Evolutionary conservation across 495 filamentous ascomycete genomes (phyloP).

Genomic region (Emericellopsis terricola): DNA sequence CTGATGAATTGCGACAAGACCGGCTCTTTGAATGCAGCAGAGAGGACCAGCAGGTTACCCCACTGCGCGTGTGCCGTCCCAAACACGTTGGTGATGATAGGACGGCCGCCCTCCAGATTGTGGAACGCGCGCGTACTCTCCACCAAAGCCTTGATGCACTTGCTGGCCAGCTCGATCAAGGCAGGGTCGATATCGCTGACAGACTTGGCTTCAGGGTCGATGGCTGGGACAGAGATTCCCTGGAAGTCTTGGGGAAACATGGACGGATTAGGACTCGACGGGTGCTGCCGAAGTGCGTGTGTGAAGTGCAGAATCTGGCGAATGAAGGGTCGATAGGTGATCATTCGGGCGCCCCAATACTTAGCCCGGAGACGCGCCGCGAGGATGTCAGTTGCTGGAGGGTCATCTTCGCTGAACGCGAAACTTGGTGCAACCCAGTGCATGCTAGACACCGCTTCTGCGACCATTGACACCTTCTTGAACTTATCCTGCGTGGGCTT

Average conservation of each 20-base stretch:
- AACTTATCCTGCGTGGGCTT: not conserved
- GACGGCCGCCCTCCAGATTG: constrained; percentile 40
- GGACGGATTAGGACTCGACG: constrained; percentile 3
- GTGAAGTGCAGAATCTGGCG: constrained; percentile 38
- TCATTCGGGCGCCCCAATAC: constrained; percentile 81
- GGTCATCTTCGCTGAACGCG: constrained; percentile 48
- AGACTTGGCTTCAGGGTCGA: constrained; percentile 8
- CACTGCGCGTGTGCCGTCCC: constrained; percentile 98
- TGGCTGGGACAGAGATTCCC: constrained; percentile 14
- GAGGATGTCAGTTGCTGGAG: constrained; percentile 59
- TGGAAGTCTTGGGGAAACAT: constrained; percentile 6
- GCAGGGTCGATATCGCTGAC: constrained; percentile 23
- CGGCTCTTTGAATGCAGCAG: constrained; percentile 51
- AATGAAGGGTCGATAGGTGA: constrained; percentile 75
- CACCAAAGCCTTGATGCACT: constrained; percentile 57
- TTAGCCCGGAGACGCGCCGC: constrained; percentile 77
- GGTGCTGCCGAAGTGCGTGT: constrained; percentile 11
- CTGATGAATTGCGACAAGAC: constrained; percentile 34
- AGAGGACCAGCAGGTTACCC: constrained; percentile 79
- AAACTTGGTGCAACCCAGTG: constrained; percentile 22
- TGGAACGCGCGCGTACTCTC: constrained; percentile 77
- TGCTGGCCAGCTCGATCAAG: constrained; percentile 32
- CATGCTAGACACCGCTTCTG: constrained; percentile 22
- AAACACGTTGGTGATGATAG: constrained; percentile 84
- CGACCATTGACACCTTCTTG: constrained; percentile 30